Percentiles rank a stretch among this genome's conserved stretches.
These are phyloP conservation scores for Marasmius fiardii DNA, from an alignment of 1,284 basidiomycete species.

Conservation along the genomic window DNA sequence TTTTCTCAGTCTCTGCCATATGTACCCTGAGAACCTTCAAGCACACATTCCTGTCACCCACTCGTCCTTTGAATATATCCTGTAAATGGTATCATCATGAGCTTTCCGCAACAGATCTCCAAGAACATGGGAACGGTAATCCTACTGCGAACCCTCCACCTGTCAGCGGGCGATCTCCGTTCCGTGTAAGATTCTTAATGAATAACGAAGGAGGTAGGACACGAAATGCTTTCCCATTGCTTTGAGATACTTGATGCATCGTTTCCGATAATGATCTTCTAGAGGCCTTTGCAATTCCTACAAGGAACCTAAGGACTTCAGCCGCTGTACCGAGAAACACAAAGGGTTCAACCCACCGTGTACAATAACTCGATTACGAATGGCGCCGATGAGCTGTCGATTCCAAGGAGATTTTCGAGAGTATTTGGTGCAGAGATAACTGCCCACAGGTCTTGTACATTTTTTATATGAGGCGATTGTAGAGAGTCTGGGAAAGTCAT, in stretches of 20 bases:
- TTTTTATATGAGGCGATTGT: too few species aligned
- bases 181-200: background rate
- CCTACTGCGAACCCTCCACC: background rate
- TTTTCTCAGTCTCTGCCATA: background rate
- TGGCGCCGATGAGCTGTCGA: background rate
- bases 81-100: background rate
- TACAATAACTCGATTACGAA: background rate
- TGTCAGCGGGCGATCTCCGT: background rate
- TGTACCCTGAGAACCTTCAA: constrained; percentile 14
- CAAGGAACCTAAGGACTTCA: background rate
- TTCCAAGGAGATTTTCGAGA: too few species aligned
- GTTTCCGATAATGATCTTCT: background rate
- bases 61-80: constrained; percentile 12
- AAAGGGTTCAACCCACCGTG: background rate
- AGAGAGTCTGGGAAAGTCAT: too few species aligned
- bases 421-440: too few species aligned
- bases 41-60: constrained; percentile 3
- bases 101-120: too few species aligned
- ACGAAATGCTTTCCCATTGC: background rate
- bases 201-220: background rate
- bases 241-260: background rate
- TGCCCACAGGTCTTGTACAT: too few species aligned
- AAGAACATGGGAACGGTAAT: background rate
- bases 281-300: background rate
- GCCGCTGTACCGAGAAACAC: background rate